phyloP scores from a whole-genome alignment of 306 rosid genomes.

The Pyrus bretschneideri region DNA sequence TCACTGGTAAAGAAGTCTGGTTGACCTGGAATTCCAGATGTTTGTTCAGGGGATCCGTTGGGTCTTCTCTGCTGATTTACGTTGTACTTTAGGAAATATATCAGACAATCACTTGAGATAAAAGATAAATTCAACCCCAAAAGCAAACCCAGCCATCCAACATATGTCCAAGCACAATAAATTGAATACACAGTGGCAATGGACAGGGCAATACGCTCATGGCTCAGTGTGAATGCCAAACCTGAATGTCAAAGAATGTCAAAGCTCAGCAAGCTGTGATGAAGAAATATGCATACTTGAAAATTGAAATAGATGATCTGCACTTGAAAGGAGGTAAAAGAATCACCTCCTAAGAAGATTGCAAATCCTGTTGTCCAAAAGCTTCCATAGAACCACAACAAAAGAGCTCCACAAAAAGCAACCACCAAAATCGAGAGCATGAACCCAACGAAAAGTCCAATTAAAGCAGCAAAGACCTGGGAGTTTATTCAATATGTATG shows the following conservation, averaged over 20 bases:
- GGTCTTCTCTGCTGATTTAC: conserved; percentile 62
- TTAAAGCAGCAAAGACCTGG: conserved; percentile 62
- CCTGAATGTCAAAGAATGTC: conserved; percentile 48
- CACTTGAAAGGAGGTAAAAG: conserved; percentile 12
- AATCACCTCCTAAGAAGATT: conserved; percentile 83
- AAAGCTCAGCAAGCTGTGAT: conserved; percentile 25
- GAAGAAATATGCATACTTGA: conserved; percentile 8
- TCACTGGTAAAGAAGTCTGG: conserved; percentile 58
- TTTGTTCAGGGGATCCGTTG: conserved; percentile 45
- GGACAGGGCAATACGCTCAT: conserved; percentile 65
- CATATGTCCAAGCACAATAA: conserved; percentile 79
- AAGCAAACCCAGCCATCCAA: conserved; percentile 84
- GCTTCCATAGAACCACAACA: conserved; percentile 92
- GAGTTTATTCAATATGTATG: conserved; percentile 19
- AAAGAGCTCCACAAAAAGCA: conserved; percentile 59
- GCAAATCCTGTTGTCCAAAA: conserved; percentile 76
- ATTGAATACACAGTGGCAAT: conserved; percentile 69
- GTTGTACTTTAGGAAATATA: conserved; percentile 74
- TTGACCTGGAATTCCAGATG: conserved; percentile 75
- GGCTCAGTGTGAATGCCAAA: conserved; percentile 63
- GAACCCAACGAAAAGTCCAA: conserved; percentile 65
- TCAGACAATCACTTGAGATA: conserved; percentile 74
- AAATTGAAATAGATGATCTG: conserved; percentile 12
- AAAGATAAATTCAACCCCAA: conserved; percentile 77
- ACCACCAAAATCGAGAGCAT: conserved; percentile 62